Base-by-base conservation (phyloP, 2,329 filamentous ascomycete genomes). In the Botrytis elliptica region DNA sequence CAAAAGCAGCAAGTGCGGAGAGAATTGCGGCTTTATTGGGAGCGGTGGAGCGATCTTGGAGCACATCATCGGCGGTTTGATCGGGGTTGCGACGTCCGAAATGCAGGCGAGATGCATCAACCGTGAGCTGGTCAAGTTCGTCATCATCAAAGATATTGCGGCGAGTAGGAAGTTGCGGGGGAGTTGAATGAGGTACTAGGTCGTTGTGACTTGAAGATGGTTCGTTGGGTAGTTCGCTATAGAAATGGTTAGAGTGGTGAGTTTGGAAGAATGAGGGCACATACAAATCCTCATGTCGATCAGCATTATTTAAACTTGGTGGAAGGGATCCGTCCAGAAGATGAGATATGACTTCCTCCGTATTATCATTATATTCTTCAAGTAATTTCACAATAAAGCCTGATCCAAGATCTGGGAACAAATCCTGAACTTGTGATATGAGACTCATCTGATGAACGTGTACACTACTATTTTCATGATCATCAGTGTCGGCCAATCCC, bases 351-450 rank as follows among this genome's bases (percentile, higher is more conserved):
- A 96, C 91, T 80, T 91, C 88, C 82, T 98, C 94, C 0, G 91
- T 88, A 78, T 95, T 86, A 77, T 96, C 90, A 63, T 85, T 83
- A 81, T 96, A 98, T 80, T 93, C 90, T 78, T 95, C 92, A 38
- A 98, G 86, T 16, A 97, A 86, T 78, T 88, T 92, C 29, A 93
- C 87, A 25, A 98, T 85, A 80, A 97, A 98, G 0, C 88, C 93
- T 6, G 93, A 91, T 8, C 95, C 94, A 16, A 98, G 85, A 75
- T 97, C 90, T 0, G 95, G 94, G 79, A 98, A 98, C 0, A 98
- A 85, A 80, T 99, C 95, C 80, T 97, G 94, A n/a, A 99, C 87
- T 81, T 97, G 93, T 0, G 92, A 92, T 70, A 98, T 90, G 67
- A 95, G 89, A 78, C 92, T 95, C 89, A 97, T 92, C 60, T 87